These are phyloP conservation scores for Amaranthus cruentus DNA, from an alignment of 148 eudicot genomes.

Conservation along the genomic window DNA sequence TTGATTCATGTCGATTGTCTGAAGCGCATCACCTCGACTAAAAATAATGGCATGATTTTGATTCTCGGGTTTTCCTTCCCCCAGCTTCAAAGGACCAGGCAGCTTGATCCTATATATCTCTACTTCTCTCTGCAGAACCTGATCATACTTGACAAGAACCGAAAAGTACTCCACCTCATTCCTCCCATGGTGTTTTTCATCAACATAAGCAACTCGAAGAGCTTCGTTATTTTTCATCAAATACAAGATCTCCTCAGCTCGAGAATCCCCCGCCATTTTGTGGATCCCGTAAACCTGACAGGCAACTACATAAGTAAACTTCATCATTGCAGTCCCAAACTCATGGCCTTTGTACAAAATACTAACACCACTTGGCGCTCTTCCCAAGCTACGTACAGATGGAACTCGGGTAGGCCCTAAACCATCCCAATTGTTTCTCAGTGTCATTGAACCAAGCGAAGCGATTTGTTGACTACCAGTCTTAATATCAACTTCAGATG, in stretches of 20 bases:
- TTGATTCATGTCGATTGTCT: slow-evolving; percentile 96
- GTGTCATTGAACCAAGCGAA: slow-evolving; percentile 42
- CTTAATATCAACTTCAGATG: slow-evolving; percentile 78
- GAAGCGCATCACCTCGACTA: slow-evolving; percentile 91
- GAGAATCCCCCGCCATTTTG: slow-evolving; percentile 58
- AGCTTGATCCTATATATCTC: slow-evolving; percentile 78
- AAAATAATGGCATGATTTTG: slow-evolving; percentile 94
- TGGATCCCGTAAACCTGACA: slow-evolving; percentile 88
- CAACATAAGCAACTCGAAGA: slow-evolving; percentile 94
- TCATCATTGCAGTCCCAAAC: slow-evolving; percentile 76
- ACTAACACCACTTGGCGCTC: slow-evolving; percentile 58
- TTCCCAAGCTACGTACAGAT: slow-evolving; percentile 37
- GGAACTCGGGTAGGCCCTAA: slow-evolving; percentile 23
- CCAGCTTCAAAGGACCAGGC: slow-evolving; percentile 86
- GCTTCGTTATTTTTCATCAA: slow-evolving; percentile 90
- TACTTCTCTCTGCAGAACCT: slow-evolving; percentile 59
- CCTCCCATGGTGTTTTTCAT: slow-evolving; percentile 56
- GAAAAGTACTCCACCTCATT: slow-evolving; percentile 66
- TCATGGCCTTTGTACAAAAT: slow-evolving; percentile 62
- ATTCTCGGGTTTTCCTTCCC: slow-evolving; percentile 96
- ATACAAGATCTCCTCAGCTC: slow-evolving; percentile 74
- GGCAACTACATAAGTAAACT: slow-evolving; percentile 80
- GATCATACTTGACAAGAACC: slow-evolving; percentile 90
- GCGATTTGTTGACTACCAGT: slow-evolving; percentile 50
- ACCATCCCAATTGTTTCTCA: slow-evolving; percentile 32